These are phyloP conservation scores for Leccinum aurantiacum DNA, from an alignment of 768 basidiomycete species.

Conservation along the genomic window DNA sequence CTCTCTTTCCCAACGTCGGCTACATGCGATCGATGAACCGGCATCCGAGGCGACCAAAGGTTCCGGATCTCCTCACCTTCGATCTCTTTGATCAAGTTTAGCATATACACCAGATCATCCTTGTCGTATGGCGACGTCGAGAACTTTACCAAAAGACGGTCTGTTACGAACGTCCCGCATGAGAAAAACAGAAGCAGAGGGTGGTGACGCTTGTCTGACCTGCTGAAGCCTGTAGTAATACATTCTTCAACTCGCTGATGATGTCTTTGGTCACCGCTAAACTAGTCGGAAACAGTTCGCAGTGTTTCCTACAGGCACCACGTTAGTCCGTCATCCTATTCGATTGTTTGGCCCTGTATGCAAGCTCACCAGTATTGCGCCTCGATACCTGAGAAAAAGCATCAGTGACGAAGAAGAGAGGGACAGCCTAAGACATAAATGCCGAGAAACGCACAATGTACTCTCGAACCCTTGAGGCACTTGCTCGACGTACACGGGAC, in stretches of 20 bases:
- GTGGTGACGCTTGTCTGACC: slow-evolving; percentile 10
- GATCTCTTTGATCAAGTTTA: slow-evolving; percentile 30
- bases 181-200: neutral
- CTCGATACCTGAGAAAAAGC: slow-evolving; percentile 24
- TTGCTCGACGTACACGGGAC: slow-evolving; percentile 25
- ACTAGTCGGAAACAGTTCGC: slow-evolving; percentile 31
- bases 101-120: slow-evolving; percentile 25
- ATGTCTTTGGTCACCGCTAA: slow-evolving; percentile 20
- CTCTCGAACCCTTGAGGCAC: slow-evolving; percentile 15
- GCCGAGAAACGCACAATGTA: slow-evolving; percentile 23
- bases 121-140: slow-evolving; percentile 32
- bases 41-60: neutral
- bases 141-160: slow-evolving; percentile 32
- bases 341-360: neutral
- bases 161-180: slow-evolving; percentile 10
- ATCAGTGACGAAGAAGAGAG: neutral
- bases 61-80: slow-evolving; percentile 14
- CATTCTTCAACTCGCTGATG: slow-evolving; percentile 21
- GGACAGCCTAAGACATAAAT: neutral
- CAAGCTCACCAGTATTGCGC: slow-evolving; percentile 31
- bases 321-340: neutral
- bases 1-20: slow-evolving; percentile 11
- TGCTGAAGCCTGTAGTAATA: slow-evolving; percentile 31
- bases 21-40: neutral
- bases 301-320: slow-evolving; percentile 27